Conservation (phyloP, 1,284 basidiomycete genomes). For the Cryptococcus hybrid region DNA sequence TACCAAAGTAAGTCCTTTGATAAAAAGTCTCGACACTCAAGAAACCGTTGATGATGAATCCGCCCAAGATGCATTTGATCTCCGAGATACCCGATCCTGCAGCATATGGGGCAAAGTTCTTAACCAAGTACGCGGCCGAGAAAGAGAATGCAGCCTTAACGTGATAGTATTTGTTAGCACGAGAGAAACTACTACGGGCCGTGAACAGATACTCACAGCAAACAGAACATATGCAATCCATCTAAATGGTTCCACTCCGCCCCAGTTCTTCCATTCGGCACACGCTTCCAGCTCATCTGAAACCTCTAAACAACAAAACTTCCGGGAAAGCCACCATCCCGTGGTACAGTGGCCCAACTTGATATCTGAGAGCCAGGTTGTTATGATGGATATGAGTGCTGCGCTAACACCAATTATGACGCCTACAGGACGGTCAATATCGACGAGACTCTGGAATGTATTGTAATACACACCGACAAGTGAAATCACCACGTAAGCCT, state of each 20-base stretch:
- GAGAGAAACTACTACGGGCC: neutral
- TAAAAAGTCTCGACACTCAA: constrained; percentile 84
- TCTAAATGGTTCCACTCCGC: constrained; percentile 65
- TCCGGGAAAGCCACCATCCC: constrained; percentile 97
- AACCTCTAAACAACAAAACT: constrained; percentile 91
- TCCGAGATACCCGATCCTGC: constrained; percentile 98
- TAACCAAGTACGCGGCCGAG: constrained; percentile 82
- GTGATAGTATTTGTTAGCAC: neutral
- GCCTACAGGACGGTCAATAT: constrained; percentile 55
- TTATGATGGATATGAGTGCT: constrained; percentile 90
- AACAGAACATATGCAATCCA: constrained; percentile 87
- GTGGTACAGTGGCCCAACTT: constrained; percentile 96
- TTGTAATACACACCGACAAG: constrained; percentile 69
- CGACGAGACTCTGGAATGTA: neutral
- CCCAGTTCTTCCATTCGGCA: constrained; percentile 93
- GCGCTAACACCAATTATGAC: constrained; percentile 89
- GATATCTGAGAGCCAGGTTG: constrained; percentile 97
- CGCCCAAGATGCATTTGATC: constrained; percentile 97
- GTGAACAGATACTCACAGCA: constrained; percentile 61
- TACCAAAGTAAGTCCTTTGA: constrained; percentile 89
- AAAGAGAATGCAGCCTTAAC: constrained; percentile 74
- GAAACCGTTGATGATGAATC: constrained; percentile 96
- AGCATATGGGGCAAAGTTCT: constrained; percentile 86
- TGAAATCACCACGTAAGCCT: constrained; percentile 71
- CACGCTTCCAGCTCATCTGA: constrained; percentile 74